Evolutionary conservation across 2,329 filamentous ascomycete species (phyloP), one percentile per base, ranked within the genome.

Genomic region (Venturiaceae sp.): DNA sequence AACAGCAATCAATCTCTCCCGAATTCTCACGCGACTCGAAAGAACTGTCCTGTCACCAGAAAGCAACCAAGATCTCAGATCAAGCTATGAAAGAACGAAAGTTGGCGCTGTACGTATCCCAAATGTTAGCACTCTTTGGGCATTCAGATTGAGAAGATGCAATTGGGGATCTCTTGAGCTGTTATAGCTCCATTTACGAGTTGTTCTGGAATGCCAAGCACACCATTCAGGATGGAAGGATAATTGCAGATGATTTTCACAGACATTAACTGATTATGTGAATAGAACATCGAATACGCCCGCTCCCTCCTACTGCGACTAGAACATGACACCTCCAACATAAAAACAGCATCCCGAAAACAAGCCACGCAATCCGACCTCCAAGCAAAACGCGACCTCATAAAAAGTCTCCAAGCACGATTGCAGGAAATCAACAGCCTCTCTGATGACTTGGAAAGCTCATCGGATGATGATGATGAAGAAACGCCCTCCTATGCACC

Each of bases 251-350:
- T 52, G 8, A 13, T 23, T 26, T 36, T 5, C 13, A 11, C 2
- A 19, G 9, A 37, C 7, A 53, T 13, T 2, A 21, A 6, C 13
- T 16, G 21, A 60, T 23, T 13, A 2, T 2, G 41, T 37, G 39
- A 41, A 16, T 62, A 88, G 83, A 92, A 90, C 66, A 76, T 92
- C 61, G 82, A 87, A 63, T 83, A 88, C 68, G 88, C 88, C 21
- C 83, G 84, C 41, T 80, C 78, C 0, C 78, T 88, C 32, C 81
- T 92, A 58, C 80, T 86, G 21, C 84, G 80, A 60, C 30, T 58
- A 34, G 55, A 58, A 26, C 55, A 58, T 44, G 55, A 58, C 26
- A 34, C 39, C 19, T 11, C 39, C 16, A 36, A 28, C 28, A 58
- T 52, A 21, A 53, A 58, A 32, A 79, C 90, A 44, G 88, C 91